These are phyloP conservation scores for Chaetomium sp. DNA, from an alignment of 2,329 filamentous ascomycete species.

Conservation along the genomic window DNA sequence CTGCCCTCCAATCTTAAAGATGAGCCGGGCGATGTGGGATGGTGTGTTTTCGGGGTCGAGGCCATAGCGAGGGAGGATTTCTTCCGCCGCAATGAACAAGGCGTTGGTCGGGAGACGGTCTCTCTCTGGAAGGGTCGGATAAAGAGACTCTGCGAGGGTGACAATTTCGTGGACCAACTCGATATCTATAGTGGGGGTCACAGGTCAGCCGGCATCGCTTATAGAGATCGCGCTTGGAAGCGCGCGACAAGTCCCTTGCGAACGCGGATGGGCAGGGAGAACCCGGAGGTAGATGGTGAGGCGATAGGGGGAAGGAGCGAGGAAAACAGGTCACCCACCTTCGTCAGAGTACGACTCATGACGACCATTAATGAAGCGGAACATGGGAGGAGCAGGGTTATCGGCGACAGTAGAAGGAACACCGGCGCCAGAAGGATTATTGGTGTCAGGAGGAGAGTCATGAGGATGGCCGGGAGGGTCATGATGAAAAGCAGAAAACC, in stretches of 20 bases:
- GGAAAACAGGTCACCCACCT: slow-evolving; percentile 3
- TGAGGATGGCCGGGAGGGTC: background rate
- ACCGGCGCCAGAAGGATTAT: background rate
- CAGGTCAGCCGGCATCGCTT: slow-evolving; percentile 4
- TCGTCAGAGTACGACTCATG: slow-evolving; percentile 39
- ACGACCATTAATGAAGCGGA: slow-evolving; percentile 16
- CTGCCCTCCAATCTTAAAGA: slow-evolving; percentile 71
- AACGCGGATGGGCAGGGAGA: no score
- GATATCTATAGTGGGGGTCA: slow-evolving; percentile 54
- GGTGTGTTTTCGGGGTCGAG: slow-evolving; percentile 65
- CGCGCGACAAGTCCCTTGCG: background rate
- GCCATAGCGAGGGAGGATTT: slow-evolving; percentile 63
- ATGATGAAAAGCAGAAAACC: background rate
- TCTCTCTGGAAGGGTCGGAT: slow-evolving; percentile 49
- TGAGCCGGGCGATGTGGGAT: slow-evolving; percentile 66
- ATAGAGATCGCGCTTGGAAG: background rate
- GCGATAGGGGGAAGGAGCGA: background rate
- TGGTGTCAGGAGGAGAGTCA: background rate
- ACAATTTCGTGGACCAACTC: slow-evolving; percentile 72
- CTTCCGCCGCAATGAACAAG: slow-evolving; percentile 75
- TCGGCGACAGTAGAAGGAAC: background rate
- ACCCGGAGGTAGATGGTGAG: background rate
- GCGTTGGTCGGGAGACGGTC: slow-evolving; percentile 66
- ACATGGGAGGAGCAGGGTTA: slow-evolving; percentile 14
- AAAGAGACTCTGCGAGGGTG: slow-evolving; percentile 59